phyloP scores from a whole-genome alignment of 208 protist species.

The Leishmania tropica region DNA sequence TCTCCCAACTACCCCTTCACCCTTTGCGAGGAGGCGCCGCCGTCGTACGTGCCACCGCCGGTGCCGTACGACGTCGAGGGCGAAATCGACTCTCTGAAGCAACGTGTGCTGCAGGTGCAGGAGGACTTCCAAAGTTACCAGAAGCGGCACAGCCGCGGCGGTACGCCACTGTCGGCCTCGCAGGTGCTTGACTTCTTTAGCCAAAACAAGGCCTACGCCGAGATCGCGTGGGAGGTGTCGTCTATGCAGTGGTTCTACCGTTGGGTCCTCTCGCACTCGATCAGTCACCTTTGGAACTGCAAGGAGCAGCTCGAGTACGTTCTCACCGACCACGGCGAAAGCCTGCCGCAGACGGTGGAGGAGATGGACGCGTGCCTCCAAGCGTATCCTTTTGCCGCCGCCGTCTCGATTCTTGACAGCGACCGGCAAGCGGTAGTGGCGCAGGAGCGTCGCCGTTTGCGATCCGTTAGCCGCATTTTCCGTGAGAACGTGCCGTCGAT shows the following conservation, averaged over 20 bases:
- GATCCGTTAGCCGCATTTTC: conserved; percentile 72
- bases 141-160: conserved; percentile 11
- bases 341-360: conserved; percentile 44
- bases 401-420: conserved; percentile 63
- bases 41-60: conserved; percentile 71
- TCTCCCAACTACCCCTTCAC: conserved; percentile 81
- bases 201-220: conserved; percentile 49
- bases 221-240: conserved; percentile 72
- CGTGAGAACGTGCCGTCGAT: conserved; percentile 51
- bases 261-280: conserved; percentile 83
- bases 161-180: conserved; percentile 18
- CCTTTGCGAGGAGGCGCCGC: conserved; percentile 80
- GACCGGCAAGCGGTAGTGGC: conserved; percentile 71
- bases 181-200: conserved; percentile 63
- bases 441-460: conserved; percentile 71
- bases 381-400: conserved; percentile 56
- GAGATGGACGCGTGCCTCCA: conserved; percentile 56
- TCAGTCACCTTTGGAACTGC: conserved; percentile 68
- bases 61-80: conserved; percentile 79
- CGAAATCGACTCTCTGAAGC: conserved; percentile 55
- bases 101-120: conserved; percentile 62
- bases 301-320: conserved; percentile 85
- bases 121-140: conserved; percentile 44
- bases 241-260: conserved; percentile 84
- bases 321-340: conserved; percentile 45